A percentile compares a stretch with the other conserved stretches of the same genome.
Evolutionary conservation across 768 basidiomycete species (phyloP).

Genomic region (Jaapia argillacea): DNA sequence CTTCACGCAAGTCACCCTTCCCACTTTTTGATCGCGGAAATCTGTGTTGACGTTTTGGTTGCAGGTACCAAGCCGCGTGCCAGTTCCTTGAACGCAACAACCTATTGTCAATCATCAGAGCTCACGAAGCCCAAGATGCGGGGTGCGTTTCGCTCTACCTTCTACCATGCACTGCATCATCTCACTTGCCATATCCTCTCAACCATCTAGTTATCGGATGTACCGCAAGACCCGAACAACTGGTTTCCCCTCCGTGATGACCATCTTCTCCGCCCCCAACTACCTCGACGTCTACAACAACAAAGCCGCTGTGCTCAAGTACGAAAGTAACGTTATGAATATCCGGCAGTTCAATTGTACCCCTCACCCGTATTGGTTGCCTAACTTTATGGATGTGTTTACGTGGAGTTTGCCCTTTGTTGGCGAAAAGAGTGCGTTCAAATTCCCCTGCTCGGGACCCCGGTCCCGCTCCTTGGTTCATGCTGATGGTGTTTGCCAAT

Average conservation of each 20-base stretch:
- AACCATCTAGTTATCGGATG: conserved; percentile 83
- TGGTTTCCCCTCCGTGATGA: conserved; percentile 99
- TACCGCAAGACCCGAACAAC: conserved; percentile 98
- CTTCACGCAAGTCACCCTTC: conserved; percentile 74
- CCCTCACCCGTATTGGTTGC: conserved; percentile 87
- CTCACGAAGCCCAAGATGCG: conserved; percentile 98
- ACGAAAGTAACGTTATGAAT: conserved; percentile 98
- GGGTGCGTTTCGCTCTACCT: conserved; percentile 54
- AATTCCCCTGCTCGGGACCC: background rate
- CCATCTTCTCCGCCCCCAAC: conserved; percentile 98
- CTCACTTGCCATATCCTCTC: too few species aligned
- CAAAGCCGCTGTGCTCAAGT: conserved; percentile 97
- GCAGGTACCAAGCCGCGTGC: conserved; percentile 91
- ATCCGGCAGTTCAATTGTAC: conserved; percentile 97
- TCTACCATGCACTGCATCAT: too few species aligned
- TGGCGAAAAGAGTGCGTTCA: conserved; percentile 80
- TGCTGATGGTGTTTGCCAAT: background rate
- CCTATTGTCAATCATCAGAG: conserved; percentile 90
- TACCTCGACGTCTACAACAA: conserved; percentile 99
- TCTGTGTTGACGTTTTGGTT: conserved; percentile 1
- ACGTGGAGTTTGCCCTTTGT: conserved; percentile 99
- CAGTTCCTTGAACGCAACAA: conserved; percentile 97
- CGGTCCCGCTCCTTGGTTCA: conserved; percentile 2
- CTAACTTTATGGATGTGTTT: conserved; percentile 99
- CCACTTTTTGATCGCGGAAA: conserved; percentile 25